Conservation (phyloP, 345 rosid genomes). For the Microcos paniculata region DNA sequence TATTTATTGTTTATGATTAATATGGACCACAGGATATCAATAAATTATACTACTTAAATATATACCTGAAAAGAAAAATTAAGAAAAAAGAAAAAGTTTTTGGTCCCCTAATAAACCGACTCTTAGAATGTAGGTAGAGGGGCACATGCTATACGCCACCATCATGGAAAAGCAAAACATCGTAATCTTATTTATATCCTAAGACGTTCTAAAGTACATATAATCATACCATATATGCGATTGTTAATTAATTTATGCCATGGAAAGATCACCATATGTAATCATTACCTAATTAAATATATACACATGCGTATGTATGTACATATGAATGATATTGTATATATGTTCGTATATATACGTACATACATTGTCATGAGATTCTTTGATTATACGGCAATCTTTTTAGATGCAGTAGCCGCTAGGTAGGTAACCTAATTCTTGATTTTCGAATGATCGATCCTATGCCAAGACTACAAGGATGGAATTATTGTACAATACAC, state of each 20-base stretch:
- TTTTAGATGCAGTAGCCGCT: not conserved
- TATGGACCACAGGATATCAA: not conserved
- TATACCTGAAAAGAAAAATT: too few relatives aligned
- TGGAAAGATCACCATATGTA: not conserved
- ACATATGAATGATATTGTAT: not conserved
- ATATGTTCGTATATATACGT: not conserved
- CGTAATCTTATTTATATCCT: not conserved
- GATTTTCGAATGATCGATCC: not conserved
- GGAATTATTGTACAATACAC: constrained; percentile 5
- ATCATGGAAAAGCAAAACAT: constrained; percentile 2
- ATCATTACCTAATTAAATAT: too few relatives aligned
- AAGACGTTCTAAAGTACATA: not conserved
- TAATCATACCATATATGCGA: not conserved
- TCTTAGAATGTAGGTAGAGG: not conserved
- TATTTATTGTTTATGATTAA: not conserved
- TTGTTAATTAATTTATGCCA: too few relatives aligned
- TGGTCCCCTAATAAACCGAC: not conserved
- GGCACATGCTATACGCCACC: constrained; percentile 16
- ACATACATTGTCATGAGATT: not conserved
- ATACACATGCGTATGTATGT: too few relatives aligned
- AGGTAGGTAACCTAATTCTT: too few relatives aligned
- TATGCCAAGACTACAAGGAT: constrained; percentile 17
- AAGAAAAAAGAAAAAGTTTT: not conserved
- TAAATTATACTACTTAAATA: not conserved
- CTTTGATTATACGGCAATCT: not conserved